Evolutionary conservation across 495 filamentous ascomycete species (phyloP).

Genomic region (Hypoxylon intermedium): DNA sequence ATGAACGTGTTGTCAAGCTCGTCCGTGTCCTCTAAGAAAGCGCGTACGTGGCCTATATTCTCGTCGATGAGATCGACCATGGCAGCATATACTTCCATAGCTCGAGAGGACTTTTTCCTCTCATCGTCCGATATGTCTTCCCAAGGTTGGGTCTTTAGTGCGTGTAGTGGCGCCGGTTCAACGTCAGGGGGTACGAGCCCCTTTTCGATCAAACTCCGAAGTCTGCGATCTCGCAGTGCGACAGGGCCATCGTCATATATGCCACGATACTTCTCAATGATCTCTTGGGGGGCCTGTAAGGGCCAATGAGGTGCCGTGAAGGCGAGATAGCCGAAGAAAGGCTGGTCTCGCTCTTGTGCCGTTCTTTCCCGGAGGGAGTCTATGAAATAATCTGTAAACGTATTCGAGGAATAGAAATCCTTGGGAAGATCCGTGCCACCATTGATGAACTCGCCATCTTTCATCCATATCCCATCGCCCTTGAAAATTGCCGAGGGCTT

Average conservation of each 20-base stretch:
- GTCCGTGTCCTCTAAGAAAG: slow-evolving; percentile 62
- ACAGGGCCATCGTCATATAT: slow-evolving; percentile 66
- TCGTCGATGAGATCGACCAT: slow-evolving; percentile 70
- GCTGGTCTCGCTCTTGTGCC: slow-evolving; percentile 55
- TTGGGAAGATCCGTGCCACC: slow-evolving; percentile 56
- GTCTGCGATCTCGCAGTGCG: slow-evolving; percentile 58
- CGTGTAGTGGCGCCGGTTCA: slow-evolving; percentile 55
- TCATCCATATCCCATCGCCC: slow-evolving; percentile 39
- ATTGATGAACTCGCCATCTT: slow-evolving; percentile 59
- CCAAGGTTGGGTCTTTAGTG: too few relatives aligned
- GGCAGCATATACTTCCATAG: slow-evolving; percentile 67
- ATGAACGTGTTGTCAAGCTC: slow-evolving; percentile 71
- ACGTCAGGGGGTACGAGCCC: slow-evolving; percentile 63
- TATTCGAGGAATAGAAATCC: slow-evolving; percentile 65
- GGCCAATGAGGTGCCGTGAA: slow-evolving; percentile 71
- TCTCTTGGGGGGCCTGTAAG: slow-evolving; percentile 62
- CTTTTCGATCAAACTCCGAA: slow-evolving; percentile 59
- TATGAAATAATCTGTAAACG: slow-evolving; percentile 61
- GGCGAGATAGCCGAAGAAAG: slow-evolving; percentile 67
- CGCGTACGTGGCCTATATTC: slow-evolving; percentile 66
- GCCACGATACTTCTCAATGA: slow-evolving; percentile 62
- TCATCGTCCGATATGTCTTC: slow-evolving; percentile 59
- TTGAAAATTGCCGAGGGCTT: slow-evolving; percentile 57
- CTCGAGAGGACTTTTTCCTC: slow-evolving; percentile 60
- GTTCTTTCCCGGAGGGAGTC: slow-evolving; percentile 60